Conservation (phyloP, 169 alveolate species). For the Cyclospora cayetanensis region DNA sequence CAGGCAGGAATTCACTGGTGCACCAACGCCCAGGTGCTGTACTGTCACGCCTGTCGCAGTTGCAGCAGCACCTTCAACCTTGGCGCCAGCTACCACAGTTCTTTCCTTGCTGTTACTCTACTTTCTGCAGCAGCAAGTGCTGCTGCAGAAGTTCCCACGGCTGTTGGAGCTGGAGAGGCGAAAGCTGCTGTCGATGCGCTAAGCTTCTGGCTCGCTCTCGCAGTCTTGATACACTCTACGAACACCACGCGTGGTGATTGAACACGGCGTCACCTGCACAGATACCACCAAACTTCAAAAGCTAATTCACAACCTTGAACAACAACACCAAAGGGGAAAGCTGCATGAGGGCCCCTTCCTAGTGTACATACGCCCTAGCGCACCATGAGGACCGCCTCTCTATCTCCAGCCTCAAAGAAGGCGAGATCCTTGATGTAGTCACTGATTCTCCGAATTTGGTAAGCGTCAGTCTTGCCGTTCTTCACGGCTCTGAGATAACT, state of each 20-base stretch:
- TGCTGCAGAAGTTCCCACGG: not conserved
- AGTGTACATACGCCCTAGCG: not conserved
- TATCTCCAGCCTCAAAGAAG: not conserved
- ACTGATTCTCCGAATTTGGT: slow-evolving; percentile 2
- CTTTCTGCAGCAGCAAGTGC: slow-evolving; percentile 1
- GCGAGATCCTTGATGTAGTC: slow-evolving; percentile 56
- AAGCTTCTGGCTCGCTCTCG: not conserved
- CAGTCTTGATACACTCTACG: not conserved
- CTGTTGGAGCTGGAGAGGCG: not conserved
- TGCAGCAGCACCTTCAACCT: too few species aligned
- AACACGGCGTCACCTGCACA: not conserved
- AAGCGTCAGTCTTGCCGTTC: slow-evolving; percentile 33
- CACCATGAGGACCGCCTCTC: slow-evolving; percentile 66
- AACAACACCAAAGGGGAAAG: not conserved
- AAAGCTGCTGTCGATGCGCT: not conserved
- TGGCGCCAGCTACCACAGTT: too few species aligned
- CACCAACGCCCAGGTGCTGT: too few species aligned
- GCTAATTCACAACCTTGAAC: not conserved
- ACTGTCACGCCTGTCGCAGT: too few species aligned
- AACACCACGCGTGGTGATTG: slow-evolving; percentile 10
- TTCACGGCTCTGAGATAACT: slow-evolving; percentile 51
- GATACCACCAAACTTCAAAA: not conserved
- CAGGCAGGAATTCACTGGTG: too few species aligned
- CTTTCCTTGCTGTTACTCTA: too few species aligned
- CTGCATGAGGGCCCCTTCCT: not conserved